phyloP scores from a whole-genome alignment of 2,329 filamentous ascomycete species.

The Alternaria ventricosa region DNA sequence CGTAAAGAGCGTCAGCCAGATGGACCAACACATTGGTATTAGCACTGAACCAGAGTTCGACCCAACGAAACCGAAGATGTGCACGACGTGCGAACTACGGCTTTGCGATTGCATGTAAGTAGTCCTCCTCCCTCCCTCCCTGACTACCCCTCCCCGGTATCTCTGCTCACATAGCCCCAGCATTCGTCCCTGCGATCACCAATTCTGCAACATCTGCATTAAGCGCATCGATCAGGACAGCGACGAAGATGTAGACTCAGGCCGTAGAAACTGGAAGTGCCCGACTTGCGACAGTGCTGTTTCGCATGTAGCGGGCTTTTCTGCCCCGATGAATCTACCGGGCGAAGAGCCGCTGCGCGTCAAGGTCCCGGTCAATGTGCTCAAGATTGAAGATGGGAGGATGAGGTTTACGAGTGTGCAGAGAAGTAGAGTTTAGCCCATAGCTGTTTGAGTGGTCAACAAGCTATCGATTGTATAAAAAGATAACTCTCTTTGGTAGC shows the following conservation, averaged over 20 bases:
- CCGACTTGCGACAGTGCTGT: neutral
- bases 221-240: neutral
- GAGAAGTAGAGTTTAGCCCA: neutral
- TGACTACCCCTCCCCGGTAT: too few relatives aligned
- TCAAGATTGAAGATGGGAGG: neutral
- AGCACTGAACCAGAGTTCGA: neutral
- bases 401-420: neutral
- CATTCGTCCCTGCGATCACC: neutral
- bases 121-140: too few relatives aligned
- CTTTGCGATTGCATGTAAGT: constrained; percentile 1
- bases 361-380: neutral
- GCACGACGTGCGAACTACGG: neutral
- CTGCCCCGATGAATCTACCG: neutral
- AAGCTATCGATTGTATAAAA: neutral
- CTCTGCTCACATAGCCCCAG: neutral
- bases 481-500: neutral
- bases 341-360: neutral
- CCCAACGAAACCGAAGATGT: neutral
- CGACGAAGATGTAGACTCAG: neutral
- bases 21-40: neutral
- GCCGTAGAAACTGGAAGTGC: neutral
- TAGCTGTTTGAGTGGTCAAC: neutral
- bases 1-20: neutral
- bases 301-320: neutral
- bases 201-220: neutral